Percentiles rank a stretch among this genome's conserved stretches.
Conservation (phyloP, 2,329 filamentous ascomycete species). For the Coleophoma crateriformis region DNA sequence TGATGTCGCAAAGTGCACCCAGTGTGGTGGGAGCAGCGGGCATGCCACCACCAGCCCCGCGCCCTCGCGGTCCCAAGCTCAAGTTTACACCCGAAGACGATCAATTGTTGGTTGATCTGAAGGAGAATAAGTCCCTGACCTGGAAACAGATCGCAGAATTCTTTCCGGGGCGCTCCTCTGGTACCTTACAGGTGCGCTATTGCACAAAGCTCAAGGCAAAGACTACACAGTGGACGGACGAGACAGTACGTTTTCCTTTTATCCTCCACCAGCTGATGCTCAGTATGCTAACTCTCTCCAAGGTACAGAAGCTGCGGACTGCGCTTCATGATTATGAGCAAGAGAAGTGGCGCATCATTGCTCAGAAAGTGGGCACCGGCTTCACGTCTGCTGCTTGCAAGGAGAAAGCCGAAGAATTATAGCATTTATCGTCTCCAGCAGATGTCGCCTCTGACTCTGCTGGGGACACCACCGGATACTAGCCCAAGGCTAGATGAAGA, state of each 20-base stretch:
- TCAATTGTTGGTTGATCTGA: constrained; percentile 78
- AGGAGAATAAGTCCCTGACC: constrained; percentile 89
- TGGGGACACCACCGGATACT: constrained; percentile 26
- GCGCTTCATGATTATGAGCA: constrained; percentile 82
- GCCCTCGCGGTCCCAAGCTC: constrained; percentile 81
- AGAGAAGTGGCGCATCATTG: constrained; percentile 89
- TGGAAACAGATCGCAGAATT: constrained; percentile 99
- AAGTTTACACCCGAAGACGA: constrained; percentile 95
- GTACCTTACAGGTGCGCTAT: constrained; percentile 88
- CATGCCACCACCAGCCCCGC: constrained; percentile 77
- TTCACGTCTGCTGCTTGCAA: constrained; percentile 85
- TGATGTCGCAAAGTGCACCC: constrained; percentile 56
- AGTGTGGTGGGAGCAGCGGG: constrained; percentile 81
- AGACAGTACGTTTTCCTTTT: constrained; percentile 61
- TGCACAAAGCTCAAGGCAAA: constrained; percentile 94
- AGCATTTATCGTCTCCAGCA: constrained; percentile 28
- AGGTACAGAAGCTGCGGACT: constrained; percentile 73
- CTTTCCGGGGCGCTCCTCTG: constrained; percentile 85
- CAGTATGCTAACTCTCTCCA: background rate
- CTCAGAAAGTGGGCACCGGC: constrained; percentile 83
- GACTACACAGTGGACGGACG: constrained; percentile 87
- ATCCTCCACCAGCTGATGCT: no score
- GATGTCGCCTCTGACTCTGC: constrained; percentile 26
- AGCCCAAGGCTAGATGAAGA: constrained; percentile 14
- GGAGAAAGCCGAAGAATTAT: constrained; percentile 43